Evolutionary conservation across 805 yeast genomes (phyloP).

Genomic region (Hagleromyces aurorensis): DNA sequence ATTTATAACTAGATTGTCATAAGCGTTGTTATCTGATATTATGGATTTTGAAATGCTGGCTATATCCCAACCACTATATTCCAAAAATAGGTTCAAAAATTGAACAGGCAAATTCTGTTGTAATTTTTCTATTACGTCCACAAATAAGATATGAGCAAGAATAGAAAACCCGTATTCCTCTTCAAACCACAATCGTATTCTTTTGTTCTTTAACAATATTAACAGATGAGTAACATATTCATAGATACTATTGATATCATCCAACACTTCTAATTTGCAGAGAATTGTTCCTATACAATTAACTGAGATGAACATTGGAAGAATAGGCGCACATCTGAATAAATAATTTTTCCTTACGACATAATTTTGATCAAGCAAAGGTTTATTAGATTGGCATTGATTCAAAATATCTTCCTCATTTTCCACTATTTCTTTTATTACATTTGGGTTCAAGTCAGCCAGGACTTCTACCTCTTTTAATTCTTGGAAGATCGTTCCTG

Average conservation of each 20-base stretch:
- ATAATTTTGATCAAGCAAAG: too few species aligned
- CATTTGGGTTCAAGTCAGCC: constrained; percentile 12
- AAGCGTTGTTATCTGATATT: constrained; percentile 48
- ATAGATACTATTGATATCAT: constrained; percentile 10
- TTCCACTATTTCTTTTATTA: constrained; percentile 4
- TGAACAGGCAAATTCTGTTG: constrained; percentile 31
- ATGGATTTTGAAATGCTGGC: constrained; percentile 46
- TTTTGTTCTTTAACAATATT: constrained; percentile 11
- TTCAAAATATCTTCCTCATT: too few species aligned
- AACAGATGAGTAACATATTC: constrained; percentile 15
- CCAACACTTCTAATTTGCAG: constrained; percentile 7
- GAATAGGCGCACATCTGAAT: constrained; percentile 12
- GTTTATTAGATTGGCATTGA: too few species aligned
- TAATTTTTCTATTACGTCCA: constrained; percentile 14
- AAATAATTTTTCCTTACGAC: constrained; percentile 17
- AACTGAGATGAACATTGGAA: constrained; percentile 15
- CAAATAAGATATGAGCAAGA: constrained; percentile 14
- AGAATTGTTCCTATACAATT: constrained; percentile 14
- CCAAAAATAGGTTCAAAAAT: constrained; percentile 41
- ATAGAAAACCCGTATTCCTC: constrained; percentile 16
- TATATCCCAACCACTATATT: constrained; percentile 49
- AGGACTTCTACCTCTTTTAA: constrained; percentile 14
- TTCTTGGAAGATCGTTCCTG: constrained; percentile 4
- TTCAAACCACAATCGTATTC: constrained; percentile 14
- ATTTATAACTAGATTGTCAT: constrained; percentile 51